Percentiles rank a stretch among this genome's conserved stretches.
These are phyloP conservation scores for Apiospora rasikravindrae DNA, from an alignment of 2,329 filamentous ascomycete genomes.

Conservation along the genomic window DNA sequence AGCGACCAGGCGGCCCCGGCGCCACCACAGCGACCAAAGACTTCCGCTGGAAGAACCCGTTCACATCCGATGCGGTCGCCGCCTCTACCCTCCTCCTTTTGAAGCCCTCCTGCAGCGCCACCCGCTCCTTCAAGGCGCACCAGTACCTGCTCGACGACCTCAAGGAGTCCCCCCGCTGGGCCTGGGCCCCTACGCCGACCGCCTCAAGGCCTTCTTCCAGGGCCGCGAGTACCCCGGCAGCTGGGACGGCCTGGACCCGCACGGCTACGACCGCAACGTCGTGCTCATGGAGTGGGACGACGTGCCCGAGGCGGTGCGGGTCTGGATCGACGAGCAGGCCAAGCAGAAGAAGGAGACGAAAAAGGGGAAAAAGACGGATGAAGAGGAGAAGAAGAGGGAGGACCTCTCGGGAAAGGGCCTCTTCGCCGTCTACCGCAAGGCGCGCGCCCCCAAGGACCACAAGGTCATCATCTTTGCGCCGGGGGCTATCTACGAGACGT, in stretches of 20 bases:
- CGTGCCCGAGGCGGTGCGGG: slow-evolving; percentile 48
- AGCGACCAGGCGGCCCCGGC: not conserved
- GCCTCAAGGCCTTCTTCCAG: slow-evolving; percentile 47
- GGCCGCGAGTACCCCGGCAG: slow-evolving; percentile 54
- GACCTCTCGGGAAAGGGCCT: slow-evolving; percentile 4
- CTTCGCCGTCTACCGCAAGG: slow-evolving; percentile 27
- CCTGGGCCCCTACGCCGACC: slow-evolving; percentile 45
- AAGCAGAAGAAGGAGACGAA: slow-evolving; percentile 44
- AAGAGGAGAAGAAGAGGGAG: slow-evolving; percentile 36
- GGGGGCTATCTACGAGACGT: slow-evolving; percentile 53
- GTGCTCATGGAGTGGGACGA: slow-evolving; percentile 52
- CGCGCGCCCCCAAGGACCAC: slow-evolving; percentile 21
- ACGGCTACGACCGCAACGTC: slow-evolving; percentile 54
- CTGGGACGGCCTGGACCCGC: slow-evolving; percentile 58
- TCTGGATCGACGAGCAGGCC: slow-evolving; percentile 50
- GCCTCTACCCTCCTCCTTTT: slow-evolving; percentile 30
- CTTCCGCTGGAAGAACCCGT: slow-evolving; percentile 50
- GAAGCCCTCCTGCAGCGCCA: slow-evolving; percentile 41
- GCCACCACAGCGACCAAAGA: slow-evolving; percentile 25
- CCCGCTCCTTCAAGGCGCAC: slow-evolving; percentile 42
- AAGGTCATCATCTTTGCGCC: slow-evolving; percentile 57
- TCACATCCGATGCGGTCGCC: slow-evolving; percentile 34
- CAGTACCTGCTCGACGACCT: slow-evolving; percentile 53
- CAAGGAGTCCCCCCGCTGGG: slow-evolving; percentile 44
- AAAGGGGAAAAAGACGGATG: slow-evolving; percentile 34